phyloP scores from a whole-genome alignment of 495 filamentous ascomycete genomes.

The Xylona heveae region DNA sequence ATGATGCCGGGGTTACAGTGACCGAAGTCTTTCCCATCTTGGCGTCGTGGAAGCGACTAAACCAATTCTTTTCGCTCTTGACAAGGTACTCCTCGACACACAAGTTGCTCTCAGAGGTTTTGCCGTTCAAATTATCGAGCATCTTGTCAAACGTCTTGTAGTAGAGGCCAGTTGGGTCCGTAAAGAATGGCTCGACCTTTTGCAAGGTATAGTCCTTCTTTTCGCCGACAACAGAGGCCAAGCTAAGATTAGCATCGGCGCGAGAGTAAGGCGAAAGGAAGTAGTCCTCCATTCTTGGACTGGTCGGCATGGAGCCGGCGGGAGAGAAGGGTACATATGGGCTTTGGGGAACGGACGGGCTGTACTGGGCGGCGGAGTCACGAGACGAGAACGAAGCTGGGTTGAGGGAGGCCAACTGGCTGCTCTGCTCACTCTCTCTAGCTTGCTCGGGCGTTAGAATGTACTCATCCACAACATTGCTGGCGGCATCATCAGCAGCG shows the following conservation, averaged over 20 bases:
- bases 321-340: too few relatives aligned
- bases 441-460: not conserved
- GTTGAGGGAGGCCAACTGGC: too few relatives aligned
- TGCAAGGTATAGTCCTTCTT: slow-evolving; percentile 40
- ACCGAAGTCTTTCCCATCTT: slow-evolving; percentile 23
- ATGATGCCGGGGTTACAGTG: not conserved
- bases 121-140: slow-evolving; percentile 27
- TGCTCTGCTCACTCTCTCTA: too few relatives aligned
- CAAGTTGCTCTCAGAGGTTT: slow-evolving; percentile 31
- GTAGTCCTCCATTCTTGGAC: too few relatives aligned
- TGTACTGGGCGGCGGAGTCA: too few relatives aligned
- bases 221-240: slow-evolving; percentile 35
- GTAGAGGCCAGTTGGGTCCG: slow-evolving; percentile 36
- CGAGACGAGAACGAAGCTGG: too few relatives aligned
- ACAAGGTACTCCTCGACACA: slow-evolving; percentile 42
- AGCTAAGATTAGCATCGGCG: too few relatives aligned
- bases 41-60: slow-evolving; percentile 30
- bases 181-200: slow-evolving; percentile 45
- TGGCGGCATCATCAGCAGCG: too few relatives aligned
- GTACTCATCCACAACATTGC: slow-evolving; percentile 1
- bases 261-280: too few relatives aligned
- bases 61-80: slow-evolving; percentile 45
- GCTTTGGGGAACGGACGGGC: too few relatives aligned
- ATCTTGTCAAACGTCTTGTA: slow-evolving; percentile 33
- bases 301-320: too few relatives aligned